These are phyloP conservation scores for Verticillium alfalfae DNA, from an alignment of 2,329 filamentous ascomycete species.

Conservation along the genomic window DNA sequence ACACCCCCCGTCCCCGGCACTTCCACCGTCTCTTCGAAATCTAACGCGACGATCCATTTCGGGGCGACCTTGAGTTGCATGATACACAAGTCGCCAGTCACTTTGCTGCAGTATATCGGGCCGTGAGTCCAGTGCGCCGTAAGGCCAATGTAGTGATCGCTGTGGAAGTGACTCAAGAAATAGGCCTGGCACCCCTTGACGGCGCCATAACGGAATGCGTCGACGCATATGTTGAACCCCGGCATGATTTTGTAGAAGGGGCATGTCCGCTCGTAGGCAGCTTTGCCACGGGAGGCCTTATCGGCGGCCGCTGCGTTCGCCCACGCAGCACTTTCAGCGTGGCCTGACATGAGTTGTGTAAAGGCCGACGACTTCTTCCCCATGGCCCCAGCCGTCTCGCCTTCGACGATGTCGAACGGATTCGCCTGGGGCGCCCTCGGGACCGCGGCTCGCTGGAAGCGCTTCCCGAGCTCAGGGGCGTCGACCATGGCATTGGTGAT, in stretches of 20 bases:
- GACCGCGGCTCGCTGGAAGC: conserved; percentile 62
- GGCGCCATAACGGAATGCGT: conserved; percentile 92
- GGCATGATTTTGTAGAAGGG: conserved; percentile 99
- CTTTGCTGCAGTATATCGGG: conserved; percentile 91
- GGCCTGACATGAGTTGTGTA: conserved; percentile 84
- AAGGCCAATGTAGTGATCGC: conserved; percentile 91
- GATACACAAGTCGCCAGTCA: conserved; percentile 84
- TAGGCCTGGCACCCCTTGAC: conserved; percentile 91
- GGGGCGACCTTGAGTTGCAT: conserved; percentile 81
- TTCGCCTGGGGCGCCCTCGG: conserved; percentile 76
- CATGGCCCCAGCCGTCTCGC: conserved; percentile 13
- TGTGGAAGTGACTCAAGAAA: conserved; percentile 96
- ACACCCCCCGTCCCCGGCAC: conserved; percentile 80
- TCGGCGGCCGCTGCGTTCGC: conserved; percentile 77
- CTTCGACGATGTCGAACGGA: conserved; percentile 57
- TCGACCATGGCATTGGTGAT: conserved; percentile 20
- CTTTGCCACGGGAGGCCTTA: conserved; percentile 71
- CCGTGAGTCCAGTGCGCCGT: conserved; percentile 87
- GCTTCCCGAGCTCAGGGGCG: conserved; percentile 40
- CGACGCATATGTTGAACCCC: conserved; percentile 86
- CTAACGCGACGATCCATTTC: conserved; percentile 77
- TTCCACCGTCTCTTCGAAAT: conserved; percentile 76
- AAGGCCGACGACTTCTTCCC: conserved; percentile 65
- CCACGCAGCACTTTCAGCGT: conserved; percentile 90
- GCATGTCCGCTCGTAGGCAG: conserved; percentile 82